phyloP scores from a whole-genome alignment of 164 flowering plant genomes.

The Tetracentron sinense region DNA sequence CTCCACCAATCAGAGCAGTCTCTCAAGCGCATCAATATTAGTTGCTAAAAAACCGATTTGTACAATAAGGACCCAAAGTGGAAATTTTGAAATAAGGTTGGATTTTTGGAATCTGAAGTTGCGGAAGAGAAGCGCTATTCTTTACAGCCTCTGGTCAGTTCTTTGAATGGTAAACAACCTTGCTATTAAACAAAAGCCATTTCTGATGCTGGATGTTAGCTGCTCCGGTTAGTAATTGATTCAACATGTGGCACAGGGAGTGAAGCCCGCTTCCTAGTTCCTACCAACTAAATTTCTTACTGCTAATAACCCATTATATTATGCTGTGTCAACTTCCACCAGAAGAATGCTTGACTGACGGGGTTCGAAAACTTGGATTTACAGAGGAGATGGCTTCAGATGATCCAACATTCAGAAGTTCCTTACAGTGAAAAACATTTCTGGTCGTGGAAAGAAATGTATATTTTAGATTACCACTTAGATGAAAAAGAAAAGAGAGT shows the following conservation, averaged over 20 bases:
- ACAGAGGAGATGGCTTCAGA: slow-evolving; percentile 16
- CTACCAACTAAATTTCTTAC: not conserved
- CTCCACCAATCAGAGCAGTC: slow-evolving; percentile 1
- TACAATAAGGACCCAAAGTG: slow-evolving; percentile 30
- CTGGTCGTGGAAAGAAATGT: slow-evolving; percentile 24
- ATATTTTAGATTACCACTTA: slow-evolving; percentile 21
- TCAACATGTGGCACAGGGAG: not conserved
- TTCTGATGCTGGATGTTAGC: not conserved
- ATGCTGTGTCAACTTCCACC: not conserved
- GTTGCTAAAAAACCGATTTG: slow-evolving; percentile 23
- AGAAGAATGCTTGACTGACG: slow-evolving; percentile 9
- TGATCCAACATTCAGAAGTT: slow-evolving; percentile 20
- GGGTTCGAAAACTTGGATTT: slow-evolving; percentile 7
- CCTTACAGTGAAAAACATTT: slow-evolving; percentile 16
- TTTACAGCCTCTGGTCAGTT: not conserved
- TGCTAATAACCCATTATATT: not conserved
- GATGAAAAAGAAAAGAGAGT: slow-evolving; percentile 10
- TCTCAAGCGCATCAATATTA: slow-evolving; percentile 4
- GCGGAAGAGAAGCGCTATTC: slow-evolving; percentile 4
- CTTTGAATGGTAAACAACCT: slow-evolving; percentile 4
- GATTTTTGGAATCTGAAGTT: slow-evolving; percentile 18
- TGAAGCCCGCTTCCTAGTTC: not conserved
- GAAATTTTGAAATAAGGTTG: slow-evolving; percentile 23
- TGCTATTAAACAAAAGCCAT: not conserved
- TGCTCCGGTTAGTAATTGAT: too few species aligned